Evolutionary conservation across 2,329 filamentous ascomycete genomes (phyloP).

Genomic region (Ceratocystis eucalypticola): DNA sequence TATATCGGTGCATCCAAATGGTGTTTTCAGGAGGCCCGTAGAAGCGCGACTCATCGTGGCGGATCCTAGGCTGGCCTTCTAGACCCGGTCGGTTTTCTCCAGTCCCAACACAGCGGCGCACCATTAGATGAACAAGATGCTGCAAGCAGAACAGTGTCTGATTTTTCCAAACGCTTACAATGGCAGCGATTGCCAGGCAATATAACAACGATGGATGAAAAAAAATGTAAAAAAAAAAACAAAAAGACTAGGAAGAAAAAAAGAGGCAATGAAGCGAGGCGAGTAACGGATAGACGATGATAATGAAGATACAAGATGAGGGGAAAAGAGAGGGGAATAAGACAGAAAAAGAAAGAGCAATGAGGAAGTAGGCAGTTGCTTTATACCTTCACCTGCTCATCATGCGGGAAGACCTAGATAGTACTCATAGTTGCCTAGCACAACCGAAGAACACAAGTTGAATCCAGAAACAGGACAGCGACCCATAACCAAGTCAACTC

Average conservation of each 20-base stretch:
- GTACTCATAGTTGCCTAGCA: not conserved
- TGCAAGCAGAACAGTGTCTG: not conserved
- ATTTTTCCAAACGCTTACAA: too few species aligned
- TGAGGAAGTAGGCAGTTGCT: not conserved
- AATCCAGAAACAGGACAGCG: not conserved
- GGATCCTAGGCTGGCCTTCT: constrained; percentile 5
- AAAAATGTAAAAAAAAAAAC: not conserved
- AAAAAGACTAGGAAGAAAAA: not conserved
- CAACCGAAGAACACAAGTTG: not conserved
- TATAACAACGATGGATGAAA: not conserved
- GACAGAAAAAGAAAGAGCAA: not conserved
- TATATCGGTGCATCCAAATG: not conserved
- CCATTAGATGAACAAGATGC: not conserved
- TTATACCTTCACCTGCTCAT: not conserved
- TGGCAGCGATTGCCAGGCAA: not conserved
- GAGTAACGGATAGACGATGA: not conserved
- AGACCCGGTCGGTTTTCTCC: constrained; percentile 9
- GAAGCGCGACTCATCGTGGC: constrained; percentile 1
- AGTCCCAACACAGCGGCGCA: constrained; percentile 5
- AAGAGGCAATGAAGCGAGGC: not conserved
- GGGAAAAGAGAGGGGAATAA: constrained; percentile 1
- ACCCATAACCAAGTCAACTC: not conserved
- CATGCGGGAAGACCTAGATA: not conserved
- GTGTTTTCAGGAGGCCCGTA: not conserved
- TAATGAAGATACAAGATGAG: not conserved